phyloP scores from a whole-genome alignment of 2,329 filamentous ascomycete genomes.

The Ceratocystiopsis minuta region DNA sequence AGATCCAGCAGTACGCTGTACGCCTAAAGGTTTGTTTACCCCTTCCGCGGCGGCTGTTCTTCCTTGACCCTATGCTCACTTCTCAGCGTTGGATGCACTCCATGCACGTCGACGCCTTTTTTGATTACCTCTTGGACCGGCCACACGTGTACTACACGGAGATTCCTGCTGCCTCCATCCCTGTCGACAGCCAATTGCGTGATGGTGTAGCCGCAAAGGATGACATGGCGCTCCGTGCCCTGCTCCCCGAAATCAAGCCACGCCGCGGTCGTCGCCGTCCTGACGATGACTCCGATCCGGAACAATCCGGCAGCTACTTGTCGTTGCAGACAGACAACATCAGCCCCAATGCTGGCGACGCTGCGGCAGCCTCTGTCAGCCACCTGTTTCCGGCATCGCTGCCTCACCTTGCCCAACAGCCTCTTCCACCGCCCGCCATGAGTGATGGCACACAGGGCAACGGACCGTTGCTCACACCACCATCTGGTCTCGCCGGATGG shows the following conservation, averaged over 20 bases:
- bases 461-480: too few species aligned
- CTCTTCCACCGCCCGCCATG: too few species aligned
- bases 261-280: slow-evolving; percentile 45
- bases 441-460: too few species aligned
- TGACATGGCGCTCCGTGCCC: slow-evolving; percentile 68
- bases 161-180: slow-evolving; percentile 46
- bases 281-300: slow-evolving; percentile 29
- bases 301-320: slow-evolving; percentile 11
- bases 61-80: neutral
- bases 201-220: slow-evolving; percentile 77
- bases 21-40: slow-evolving; percentile 52
- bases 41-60: neutral
- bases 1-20: slow-evolving; percentile 88
- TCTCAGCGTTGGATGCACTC: slow-evolving; percentile 82
- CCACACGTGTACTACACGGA: slow-evolving; percentile 64
- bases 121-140: slow-evolving; percentile 70
- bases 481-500: too few species aligned
- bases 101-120: slow-evolving; percentile 89
- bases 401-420: too few species aligned
- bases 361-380: slow-evolving; percentile 21
- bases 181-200: slow-evolving; percentile 45
- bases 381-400: too few species aligned
- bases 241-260: slow-evolving; percentile 58
- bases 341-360: slow-evolving; percentile 16
- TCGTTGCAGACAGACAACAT: neutral